These are phyloP conservation scores for Carex littledalei DNA, from an alignment of 176 grass and related monocot species.

Conservation along the genomic window DNA sequence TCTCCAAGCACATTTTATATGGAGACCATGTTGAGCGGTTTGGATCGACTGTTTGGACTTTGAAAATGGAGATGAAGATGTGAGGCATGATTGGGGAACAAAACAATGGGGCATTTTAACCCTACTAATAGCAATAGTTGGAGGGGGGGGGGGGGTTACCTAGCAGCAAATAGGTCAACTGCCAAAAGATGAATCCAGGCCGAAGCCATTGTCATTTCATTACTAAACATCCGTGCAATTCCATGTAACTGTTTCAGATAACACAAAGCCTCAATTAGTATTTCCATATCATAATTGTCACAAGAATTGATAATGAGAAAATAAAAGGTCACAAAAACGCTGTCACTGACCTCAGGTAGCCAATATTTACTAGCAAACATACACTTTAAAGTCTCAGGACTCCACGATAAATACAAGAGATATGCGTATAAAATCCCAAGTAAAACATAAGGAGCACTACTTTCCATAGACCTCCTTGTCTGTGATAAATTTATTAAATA, in stretches of 20 bases:
- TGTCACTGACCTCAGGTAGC: constrained; percentile 63
- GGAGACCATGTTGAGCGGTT: no score
- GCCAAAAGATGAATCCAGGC: constrained; percentile 99
- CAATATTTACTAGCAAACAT: constrained; percentile 99
- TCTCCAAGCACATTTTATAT: no score
- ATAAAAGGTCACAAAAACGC: background rate
- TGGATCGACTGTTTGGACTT: no score
- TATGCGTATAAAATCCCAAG: constrained; percentile 81
- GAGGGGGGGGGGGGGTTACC: constrained; percentile 21
- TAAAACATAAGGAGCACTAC: constrained; percentile 56
- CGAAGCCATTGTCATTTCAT: constrained; percentile 85
- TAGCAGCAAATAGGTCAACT: constrained; percentile 82
- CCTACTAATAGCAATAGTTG: no score
- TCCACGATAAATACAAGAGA: constrained; percentile 91
- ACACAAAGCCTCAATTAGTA: background rate
- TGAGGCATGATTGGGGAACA: no score
- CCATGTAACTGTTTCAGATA: constrained; percentile 42
- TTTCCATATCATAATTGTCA: background rate
- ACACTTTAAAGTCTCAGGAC: constrained; percentile 55
- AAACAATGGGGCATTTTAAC: no score
- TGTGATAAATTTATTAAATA: constrained; percentile 15
- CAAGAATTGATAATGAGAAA: background rate
- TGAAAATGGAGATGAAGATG: no score
- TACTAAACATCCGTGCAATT: constrained; percentile 78
- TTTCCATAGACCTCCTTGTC: constrained; percentile 80